Percentiles rank a stretch among this genome's conserved stretches.
Evolutionary conservation across 2,329 filamentous ascomycete genomes (phyloP).

Genomic region (Fusarium longipes): DNA sequence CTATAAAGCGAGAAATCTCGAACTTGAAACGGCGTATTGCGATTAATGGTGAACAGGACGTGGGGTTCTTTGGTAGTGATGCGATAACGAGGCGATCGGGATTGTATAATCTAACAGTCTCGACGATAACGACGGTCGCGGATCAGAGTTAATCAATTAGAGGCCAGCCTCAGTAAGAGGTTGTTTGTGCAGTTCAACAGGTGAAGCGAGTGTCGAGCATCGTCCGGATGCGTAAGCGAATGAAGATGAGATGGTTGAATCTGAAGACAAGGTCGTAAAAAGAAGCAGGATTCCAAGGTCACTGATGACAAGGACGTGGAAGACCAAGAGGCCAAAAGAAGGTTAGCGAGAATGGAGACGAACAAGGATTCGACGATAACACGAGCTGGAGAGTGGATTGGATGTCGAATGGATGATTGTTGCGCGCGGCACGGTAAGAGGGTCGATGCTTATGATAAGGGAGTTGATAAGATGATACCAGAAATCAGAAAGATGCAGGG

Average conservation of each 20-base stretch:
- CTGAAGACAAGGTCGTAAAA: slow-evolving; percentile 24
- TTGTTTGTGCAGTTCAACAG: slow-evolving; percentile 8
- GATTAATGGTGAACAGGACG: not conserved
- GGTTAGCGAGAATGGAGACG: slow-evolving; percentile 25
- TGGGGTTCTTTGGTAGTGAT: slow-evolving; percentile 18
- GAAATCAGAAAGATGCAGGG: not conserved
- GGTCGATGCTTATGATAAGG: slow-evolving; percentile 28
- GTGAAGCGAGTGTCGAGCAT: slow-evolving; percentile 43
- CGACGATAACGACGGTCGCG: slow-evolving; percentile 10
- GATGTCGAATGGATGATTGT: slow-evolving; percentile 37
- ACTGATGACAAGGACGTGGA: slow-evolving; percentile 9
- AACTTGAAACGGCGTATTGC: not conserved
- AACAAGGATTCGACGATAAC: slow-evolving; percentile 34
- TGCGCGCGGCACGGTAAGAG: slow-evolving; percentile 16
- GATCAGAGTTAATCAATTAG: slow-evolving; percentile 3
- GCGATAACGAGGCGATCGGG: slow-evolving; percentile 27
- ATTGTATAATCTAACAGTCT: slow-evolving; percentile 9
- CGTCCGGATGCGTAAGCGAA: slow-evolving; percentile 31
- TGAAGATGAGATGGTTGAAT: slow-evolving; percentile 23
- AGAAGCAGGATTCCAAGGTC: slow-evolving; percentile 17
- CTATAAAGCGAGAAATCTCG: not conserved
- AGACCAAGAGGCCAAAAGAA: slow-evolving; percentile 25
- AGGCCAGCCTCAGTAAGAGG: slow-evolving; percentile 4
- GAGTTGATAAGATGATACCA: slow-evolving; percentile 21
- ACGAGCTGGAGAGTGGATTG: slow-evolving; percentile 36